Conservation (phyloP, 306 rosid species). For the Cicer cuneatum region DNA sequence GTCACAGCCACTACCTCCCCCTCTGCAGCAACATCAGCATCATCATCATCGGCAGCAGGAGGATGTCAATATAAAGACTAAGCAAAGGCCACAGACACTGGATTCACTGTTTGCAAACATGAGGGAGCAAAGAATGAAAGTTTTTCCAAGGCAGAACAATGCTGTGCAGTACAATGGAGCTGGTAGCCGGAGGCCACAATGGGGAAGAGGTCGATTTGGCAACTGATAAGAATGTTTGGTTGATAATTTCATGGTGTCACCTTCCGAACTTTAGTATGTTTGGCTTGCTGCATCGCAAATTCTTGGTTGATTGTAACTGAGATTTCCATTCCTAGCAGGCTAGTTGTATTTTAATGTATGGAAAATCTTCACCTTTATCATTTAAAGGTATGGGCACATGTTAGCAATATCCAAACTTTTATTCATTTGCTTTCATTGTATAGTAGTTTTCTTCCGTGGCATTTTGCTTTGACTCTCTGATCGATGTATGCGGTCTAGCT, state of each 20-base stretch:
- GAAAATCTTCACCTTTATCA: constrained; percentile 2
- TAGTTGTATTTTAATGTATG: not conserved
- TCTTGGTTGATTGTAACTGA: constrained; percentile 34
- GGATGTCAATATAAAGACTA: constrained; percentile 48
- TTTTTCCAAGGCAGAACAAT: constrained; percentile 58
- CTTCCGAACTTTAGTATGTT: not conserved
- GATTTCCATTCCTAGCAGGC: not conserved
- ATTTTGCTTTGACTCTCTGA: constrained; percentile 12
- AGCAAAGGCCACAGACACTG: constrained; percentile 79
- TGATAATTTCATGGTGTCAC: not conserved
- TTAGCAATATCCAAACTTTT: not conserved
- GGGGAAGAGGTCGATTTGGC: constrained; percentile 80
- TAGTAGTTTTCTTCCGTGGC: constrained; percentile 20
- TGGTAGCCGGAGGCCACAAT: constrained; percentile 61
- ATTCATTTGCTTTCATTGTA: constrained; percentile 44
- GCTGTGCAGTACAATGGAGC: constrained; percentile 53
- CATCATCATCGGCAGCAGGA: constrained; percentile 43
- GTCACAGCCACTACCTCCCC: constrained; percentile 50
- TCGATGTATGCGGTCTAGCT: not conserved
- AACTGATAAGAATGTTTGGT: constrained; percentile 45
- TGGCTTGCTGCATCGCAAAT: constrained; percentile 19
- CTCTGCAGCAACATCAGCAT: constrained; percentile 45
- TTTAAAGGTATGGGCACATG: not conserved
- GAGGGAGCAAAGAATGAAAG: constrained; percentile 84
- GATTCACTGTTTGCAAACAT: constrained; percentile 87